Base-by-base conservation (phyloP, 495 filamentous ascomycete species). In the Darksidea phi region DNA sequence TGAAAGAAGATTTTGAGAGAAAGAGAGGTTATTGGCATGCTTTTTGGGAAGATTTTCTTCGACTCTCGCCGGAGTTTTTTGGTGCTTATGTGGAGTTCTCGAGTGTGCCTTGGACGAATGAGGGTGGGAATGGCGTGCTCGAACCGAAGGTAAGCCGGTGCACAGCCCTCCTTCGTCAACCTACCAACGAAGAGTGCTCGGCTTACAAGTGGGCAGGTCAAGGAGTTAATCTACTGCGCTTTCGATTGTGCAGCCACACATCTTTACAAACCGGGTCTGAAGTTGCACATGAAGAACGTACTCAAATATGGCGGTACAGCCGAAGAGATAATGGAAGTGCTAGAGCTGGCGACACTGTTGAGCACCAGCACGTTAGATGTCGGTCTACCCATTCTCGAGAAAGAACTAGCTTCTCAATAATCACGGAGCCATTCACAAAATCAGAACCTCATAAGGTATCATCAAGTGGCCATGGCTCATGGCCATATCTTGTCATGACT, bases 221-320 rank as follows among this genome's bases (percentile, higher is more conserved):
- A 76, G 56, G 77, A 79, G 60, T 59, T 79, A 12, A 72, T 79
- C 13, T 77, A 76, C 48, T 77, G 75, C 53, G 77, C 77, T 0
- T 77, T 79, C 54, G 77, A 79, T 59, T 49, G 52, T 25, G 76
- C 77, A 21, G 62, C 75, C 8, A 79, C 77, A 21, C 77, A 79
- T 60, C 65, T 79, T 8, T 79, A 78, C 52, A 61, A 69, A 5
- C 70, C 74, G 6, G 77, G 77, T 2, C 57, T 77, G 55, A 79
- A 78, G 57, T 54, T 77, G 46, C 77, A 79, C 61, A 77, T 78
- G 70, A 67, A 71, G 55, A 79, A 79, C 59, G 77, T 76, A 20
- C 52, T 79, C 10, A 59, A 69, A 15, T 74, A 73, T 61, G 77
- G 77, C 0, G 77, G 74, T 0, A 76, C 72, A n/a, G 63, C 69